These are phyloP conservation scores for Aspergillus kassunensis DNA, from an alignment of 495 filamentous ascomycete genomes.

Conservation along the genomic window DNA sequence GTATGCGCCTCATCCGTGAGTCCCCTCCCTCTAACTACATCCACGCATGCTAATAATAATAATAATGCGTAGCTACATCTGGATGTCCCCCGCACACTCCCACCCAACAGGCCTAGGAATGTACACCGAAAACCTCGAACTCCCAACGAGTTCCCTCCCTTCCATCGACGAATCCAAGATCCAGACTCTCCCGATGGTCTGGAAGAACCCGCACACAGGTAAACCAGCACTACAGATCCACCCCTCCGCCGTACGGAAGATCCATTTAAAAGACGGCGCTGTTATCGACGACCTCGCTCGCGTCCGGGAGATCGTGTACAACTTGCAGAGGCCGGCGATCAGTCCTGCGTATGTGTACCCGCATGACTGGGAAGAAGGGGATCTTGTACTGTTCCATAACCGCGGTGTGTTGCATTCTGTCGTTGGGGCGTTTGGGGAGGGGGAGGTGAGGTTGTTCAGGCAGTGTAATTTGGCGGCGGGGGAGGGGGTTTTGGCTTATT, in stretches of 20 bases:
- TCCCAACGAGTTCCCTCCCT: slow-evolving; percentile 54
- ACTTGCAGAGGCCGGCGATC: slow-evolving; percentile 67
- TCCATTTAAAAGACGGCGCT: slow-evolving; percentile 59
- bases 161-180: slow-evolving; percentile 60
- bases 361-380: slow-evolving; percentile 72
- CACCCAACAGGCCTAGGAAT: slow-evolving; percentile 64
- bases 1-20: slow-evolving; percentile 63
- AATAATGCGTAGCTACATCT: slow-evolving; percentile 52
- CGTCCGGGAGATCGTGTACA: slow-evolving; percentile 64
- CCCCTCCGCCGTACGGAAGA: slow-evolving; percentile 59
- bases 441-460: slow-evolving; percentile 66
- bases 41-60: neutral
- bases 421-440: slow-evolving; percentile 66
- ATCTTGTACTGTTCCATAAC: slow-evolving; percentile 71
- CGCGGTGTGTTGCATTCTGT: slow-evolving; percentile 68
- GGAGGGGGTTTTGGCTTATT: slow-evolving; percentile 1
- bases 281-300: slow-evolving; percentile 60
- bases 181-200: slow-evolving; percentile 65
- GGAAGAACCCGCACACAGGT: slow-evolving; percentile 67
- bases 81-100: slow-evolving; percentile 64
- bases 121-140: slow-evolving; percentile 56
- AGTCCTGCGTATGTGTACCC: slow-evolving; percentile 62
- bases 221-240: slow-evolving; percentile 67
- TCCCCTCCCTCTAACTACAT: neutral
- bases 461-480: slow-evolving; percentile 69